Evolutionary conservation across 805 yeast species (phyloP).

Genomic region (Kazachstania bromeliacearum): DNA sequence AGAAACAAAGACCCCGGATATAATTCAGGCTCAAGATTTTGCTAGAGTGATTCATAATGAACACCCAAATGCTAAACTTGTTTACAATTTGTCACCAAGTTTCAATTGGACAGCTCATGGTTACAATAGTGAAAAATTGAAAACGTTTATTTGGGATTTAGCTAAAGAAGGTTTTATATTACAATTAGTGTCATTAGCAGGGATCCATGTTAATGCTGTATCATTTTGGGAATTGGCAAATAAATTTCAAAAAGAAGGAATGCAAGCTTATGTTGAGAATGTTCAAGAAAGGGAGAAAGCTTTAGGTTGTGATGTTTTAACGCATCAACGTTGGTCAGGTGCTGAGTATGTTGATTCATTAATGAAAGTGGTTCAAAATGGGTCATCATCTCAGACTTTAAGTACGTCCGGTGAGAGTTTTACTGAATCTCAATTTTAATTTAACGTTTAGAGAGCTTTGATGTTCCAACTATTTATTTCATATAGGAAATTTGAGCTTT

Average conservation of each 20-base stretch:
- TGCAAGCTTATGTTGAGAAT: constrained; percentile 47
- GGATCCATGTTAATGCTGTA: constrained; percentile 45
- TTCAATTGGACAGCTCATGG: constrained; percentile 56
- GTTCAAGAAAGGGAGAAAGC: constrained; percentile 42
- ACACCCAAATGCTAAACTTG: constrained; percentile 46
- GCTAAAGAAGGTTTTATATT: constrained; percentile 49
- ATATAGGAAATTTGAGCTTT: too few species aligned
- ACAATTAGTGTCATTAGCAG: constrained; percentile 54
- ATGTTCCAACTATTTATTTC: too few species aligned
- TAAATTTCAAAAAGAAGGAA: constrained; percentile 42
- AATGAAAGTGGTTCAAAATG: constrained; percentile 33
- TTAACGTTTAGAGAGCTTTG: too few species aligned
- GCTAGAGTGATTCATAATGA: constrained; percentile 38
- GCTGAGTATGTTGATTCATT: constrained; percentile 44
- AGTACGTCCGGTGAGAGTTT: constrained; percentile 36
- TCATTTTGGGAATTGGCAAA: constrained; percentile 43
- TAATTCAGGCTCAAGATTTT: constrained; percentile 40
- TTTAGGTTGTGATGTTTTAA: constrained; percentile 41
- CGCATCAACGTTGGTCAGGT: constrained; percentile 58
- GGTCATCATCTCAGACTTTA: constrained; percentile 35
- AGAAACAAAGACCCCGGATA: constrained; percentile 51
- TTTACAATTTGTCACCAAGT: constrained; percentile 51
- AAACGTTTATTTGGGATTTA: constrained; percentile 42
- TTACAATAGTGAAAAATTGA: constrained; percentile 37
- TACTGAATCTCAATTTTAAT: constrained; percentile 31